phyloP scores from a whole-genome alignment of 2,329 filamentous ascomycete species.

The Huntiella savannae region DNA sequence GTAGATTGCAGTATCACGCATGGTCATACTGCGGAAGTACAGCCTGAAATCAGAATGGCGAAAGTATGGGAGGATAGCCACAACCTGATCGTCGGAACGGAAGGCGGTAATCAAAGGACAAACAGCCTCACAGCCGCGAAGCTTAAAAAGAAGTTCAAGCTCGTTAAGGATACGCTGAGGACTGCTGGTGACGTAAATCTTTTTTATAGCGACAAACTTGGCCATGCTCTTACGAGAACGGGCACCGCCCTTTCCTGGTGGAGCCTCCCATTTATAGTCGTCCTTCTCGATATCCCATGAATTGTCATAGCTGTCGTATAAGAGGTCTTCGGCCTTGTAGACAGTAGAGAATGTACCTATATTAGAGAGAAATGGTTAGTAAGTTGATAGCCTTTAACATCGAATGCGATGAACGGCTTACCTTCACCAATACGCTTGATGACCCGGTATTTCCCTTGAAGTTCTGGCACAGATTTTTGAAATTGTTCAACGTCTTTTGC shows the following conservation, averaged over 20 bases:
- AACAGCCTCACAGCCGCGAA: constrained; percentile 65
- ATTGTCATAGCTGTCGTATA: constrained; percentile 68
- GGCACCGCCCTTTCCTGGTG: constrained; percentile 29
- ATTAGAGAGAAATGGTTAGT: constrained; percentile 5
- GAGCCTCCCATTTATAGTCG: constrained; percentile 50
- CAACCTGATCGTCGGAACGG: constrained; percentile 79
- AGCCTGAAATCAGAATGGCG: constrained; percentile 85
- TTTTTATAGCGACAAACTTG: constrained; percentile 94
- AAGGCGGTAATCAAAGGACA: constrained; percentile 97
- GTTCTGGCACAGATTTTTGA: constrained; percentile 63
- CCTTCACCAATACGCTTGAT: constrained; percentile 97
- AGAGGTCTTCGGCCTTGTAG: constrained; percentile 90
- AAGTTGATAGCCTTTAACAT: constrained; percentile 5
- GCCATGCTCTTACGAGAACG: constrained; percentile 14
- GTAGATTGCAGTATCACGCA: constrained; percentile 75
- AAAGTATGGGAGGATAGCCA: constrained; percentile 89
- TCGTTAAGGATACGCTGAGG: constrained; percentile 89
- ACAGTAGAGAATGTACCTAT: constrained; percentile 93
- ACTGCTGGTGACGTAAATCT: constrained; percentile 97
- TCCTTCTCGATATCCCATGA: constrained; percentile 61
- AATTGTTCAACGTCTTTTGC: constrained; percentile 76
- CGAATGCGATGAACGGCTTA: constrained; percentile 19
- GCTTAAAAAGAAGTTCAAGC: constrained; percentile 76
- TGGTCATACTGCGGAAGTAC: constrained; percentile 81
- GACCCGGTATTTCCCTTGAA: constrained; percentile 66